A percentile compares a stretch with the other conserved stretches of the same genome.
Conservation (phyloP, 345 rosid genomes). For the Aquilaria malaccensis region DNA sequence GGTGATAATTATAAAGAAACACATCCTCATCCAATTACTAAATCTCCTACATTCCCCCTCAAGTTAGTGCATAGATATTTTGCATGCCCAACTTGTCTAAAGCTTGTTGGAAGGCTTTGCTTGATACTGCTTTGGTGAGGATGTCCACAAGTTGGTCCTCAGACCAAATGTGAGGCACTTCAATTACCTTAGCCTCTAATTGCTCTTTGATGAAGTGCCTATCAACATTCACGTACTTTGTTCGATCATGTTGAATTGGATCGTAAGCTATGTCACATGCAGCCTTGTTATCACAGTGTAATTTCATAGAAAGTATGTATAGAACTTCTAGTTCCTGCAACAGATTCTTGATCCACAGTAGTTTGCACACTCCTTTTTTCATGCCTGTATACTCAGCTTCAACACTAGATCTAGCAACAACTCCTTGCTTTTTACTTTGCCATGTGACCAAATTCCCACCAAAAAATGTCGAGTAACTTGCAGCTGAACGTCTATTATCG, state of each 20-base stretch:
- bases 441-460: not conserved
- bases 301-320: not conserved
- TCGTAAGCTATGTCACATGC: not conserved
- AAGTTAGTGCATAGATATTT: not conserved
- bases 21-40: no score
- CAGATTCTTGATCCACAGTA: not conserved
- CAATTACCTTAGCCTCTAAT: not conserved
- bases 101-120: not conserved
- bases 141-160: not conserved
- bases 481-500: not conserved
- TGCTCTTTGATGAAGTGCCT: not conserved
- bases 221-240: not conserved
- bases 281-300: not conserved
- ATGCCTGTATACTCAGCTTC: not conserved
- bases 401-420: not conserved
- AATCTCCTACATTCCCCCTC: not conserved
- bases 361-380: not conserved
- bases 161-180: not conserved
- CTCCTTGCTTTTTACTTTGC: not conserved
- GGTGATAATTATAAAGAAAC: no score
- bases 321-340: not conserved
- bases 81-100: not conserved
- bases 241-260: not conserved
- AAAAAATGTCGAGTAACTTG: not conserved
- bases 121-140: not conserved